Percentiles rank a stretch among this genome's conserved stretches.
phyloP scores from a whole-genome alignment of 2,329 filamentous ascomycete genomes.

The Colletotrichum siamense region DNA sequence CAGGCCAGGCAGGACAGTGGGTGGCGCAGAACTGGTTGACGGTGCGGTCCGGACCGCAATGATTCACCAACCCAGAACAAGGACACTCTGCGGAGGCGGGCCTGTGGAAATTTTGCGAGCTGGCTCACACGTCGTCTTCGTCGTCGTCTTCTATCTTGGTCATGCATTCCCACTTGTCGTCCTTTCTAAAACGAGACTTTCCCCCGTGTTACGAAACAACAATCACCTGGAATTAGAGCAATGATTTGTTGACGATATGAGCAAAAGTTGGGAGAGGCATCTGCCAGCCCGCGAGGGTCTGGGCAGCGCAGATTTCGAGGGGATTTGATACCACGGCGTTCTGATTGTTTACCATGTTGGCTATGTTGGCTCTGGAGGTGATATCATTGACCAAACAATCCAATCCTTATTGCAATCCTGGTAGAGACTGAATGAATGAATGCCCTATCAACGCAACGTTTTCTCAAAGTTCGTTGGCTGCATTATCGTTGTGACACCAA shows the following conservation, averaged over 20 bases:
- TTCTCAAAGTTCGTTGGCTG: not conserved
- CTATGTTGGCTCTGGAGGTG: not conserved
- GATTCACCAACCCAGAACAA: not conserved
- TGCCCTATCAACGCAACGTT: not conserved
- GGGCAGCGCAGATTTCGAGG: not conserved
- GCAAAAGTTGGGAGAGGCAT: not conserved
- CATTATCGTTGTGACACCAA: not conserved
- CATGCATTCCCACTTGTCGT: not conserved
- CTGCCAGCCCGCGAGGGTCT: not conserved
- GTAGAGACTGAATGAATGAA: not conserved
- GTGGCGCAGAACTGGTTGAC: conserved; percentile 43
- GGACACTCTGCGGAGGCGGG: not conserved
- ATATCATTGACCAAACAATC: not conserved
- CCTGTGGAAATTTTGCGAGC: not conserved
- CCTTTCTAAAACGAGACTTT: not conserved
- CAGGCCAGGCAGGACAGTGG: conserved; percentile 40
- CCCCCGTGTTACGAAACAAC: not conserved
- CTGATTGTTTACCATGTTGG: not conserved
- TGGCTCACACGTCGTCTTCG: not conserved
- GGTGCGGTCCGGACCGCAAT: conserved; percentile 15
- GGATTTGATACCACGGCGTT: conserved; percentile 16
- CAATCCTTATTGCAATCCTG: not conserved
- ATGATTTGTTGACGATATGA: not conserved
- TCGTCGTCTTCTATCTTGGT: not conserved
- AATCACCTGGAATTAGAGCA: not conserved